A percentile compares a stretch with the other conserved stretches of the same genome.
phyloP scores from a whole-genome alignment of 225 moss, liverwort and hornwort genomes.

The Sphagnum tenellum region DNA sequence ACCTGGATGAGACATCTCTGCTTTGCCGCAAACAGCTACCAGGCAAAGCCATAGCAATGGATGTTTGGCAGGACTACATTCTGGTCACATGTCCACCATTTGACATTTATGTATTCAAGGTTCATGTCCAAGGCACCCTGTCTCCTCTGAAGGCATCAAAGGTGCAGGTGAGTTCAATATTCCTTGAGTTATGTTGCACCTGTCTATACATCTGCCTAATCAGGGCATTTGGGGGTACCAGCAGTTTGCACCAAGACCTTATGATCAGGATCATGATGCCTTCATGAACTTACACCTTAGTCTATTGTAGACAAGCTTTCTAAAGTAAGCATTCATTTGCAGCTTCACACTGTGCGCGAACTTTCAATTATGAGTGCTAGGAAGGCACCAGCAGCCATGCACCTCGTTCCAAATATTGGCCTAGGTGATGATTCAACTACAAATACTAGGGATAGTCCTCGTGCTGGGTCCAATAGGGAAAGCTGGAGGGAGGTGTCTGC shows the following conservation, averaged over 20 bases:
- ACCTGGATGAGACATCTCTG: constrained; percentile 91
- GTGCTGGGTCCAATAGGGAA: constrained; percentile 50
- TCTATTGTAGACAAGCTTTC: too few species aligned
- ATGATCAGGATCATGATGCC: too few species aligned
- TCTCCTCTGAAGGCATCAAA: constrained; percentile 71
- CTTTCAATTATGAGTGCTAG: constrained; percentile 98
- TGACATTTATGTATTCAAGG: constrained; percentile 94
- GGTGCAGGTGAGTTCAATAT: constrained; percentile 55
- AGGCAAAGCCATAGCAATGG: constrained; percentile 90
- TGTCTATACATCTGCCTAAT: too few species aligned
- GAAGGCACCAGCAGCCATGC: constrained; percentile 90
- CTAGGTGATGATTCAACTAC: constrained; percentile 50
- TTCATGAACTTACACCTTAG: too few species aligned
- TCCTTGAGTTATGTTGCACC: too few species aligned
- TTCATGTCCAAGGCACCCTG: constrained; percentile 80
- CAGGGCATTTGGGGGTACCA: too few species aligned
- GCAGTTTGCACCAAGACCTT: too few species aligned
- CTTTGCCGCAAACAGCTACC: constrained; percentile 86
- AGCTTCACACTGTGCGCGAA: constrained; percentile 93
- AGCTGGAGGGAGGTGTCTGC: constrained; percentile 59
- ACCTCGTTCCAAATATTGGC: constrained; percentile 77
- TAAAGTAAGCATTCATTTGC: constrained; percentile 7
- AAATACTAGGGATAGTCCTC: constrained; percentile 75
- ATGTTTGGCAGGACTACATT: constrained; percentile 98
- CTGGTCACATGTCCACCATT: constrained; percentile 96